Conservation (phyloP, 306 rosid genomes). For the Cicer cuneatum region DNA sequence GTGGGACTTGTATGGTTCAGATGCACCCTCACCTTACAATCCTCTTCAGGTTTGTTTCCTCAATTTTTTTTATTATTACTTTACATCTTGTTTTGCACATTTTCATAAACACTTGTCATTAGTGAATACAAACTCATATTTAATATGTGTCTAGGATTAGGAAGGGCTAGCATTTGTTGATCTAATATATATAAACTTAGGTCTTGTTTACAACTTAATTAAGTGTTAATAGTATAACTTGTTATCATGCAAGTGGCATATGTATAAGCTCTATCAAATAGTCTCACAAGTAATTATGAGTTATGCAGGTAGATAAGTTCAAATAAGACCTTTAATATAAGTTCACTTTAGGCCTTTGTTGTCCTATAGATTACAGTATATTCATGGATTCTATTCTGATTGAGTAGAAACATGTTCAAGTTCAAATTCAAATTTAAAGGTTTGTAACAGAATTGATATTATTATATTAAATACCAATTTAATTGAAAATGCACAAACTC, state of each 20-base stretch:
- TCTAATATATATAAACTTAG: background rate
- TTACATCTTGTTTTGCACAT: background rate
- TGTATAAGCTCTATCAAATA: background rate
- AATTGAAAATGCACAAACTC: background rate
- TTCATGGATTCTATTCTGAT: too few species aligned
- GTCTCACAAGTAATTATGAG: background rate
- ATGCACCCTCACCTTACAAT: conserved; percentile 96
- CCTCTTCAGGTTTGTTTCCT: conserved; percentile 75
- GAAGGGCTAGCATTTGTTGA: background rate
- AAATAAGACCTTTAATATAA: background rate
- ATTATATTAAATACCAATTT: too few species aligned
- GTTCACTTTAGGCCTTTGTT: background rate
- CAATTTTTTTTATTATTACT: background rate
- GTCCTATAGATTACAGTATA: background rate
- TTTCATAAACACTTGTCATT: background rate
- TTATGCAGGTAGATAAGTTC: background rate
- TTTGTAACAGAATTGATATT: too few species aligned
- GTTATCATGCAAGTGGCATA: background rate
- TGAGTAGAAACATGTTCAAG: too few species aligned
- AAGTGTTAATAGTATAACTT: background rate
- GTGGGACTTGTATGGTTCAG: conserved; percentile 98
- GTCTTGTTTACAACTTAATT: background rate
- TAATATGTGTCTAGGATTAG: background rate
- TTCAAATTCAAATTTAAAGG: too few species aligned
- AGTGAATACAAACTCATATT: background rate